Percentiles rank a stretch among this genome's conserved stretches.
Evolutionary conservation across 306 rosid genomes (phyloP).

Genomic region (Citrullus colocynthis): DNA sequence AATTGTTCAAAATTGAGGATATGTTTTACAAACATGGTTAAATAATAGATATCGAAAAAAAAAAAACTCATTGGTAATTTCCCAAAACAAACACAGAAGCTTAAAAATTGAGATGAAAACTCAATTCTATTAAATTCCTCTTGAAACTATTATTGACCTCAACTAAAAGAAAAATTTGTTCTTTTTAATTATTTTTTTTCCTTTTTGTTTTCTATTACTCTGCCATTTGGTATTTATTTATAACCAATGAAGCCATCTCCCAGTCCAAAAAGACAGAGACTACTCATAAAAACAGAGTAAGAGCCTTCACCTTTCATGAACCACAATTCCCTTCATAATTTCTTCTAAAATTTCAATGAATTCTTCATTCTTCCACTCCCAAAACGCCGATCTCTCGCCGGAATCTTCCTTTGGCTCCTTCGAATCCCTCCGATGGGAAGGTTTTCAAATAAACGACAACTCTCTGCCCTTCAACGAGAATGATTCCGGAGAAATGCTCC

Average conservation of each 20-base stretch:
- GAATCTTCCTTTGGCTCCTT: constrained; percentile 9
- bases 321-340: background rate
- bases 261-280: background rate
- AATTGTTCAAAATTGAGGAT: too few species aligned
- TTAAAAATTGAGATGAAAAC: too few species aligned
- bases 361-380: constrained; percentile 13
- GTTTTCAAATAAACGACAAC: background rate
- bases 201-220: background rate
- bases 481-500: constrained; percentile 55
- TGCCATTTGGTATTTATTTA: background rate
- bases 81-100: too few species aligned
- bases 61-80: too few species aligned
- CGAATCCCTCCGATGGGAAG: constrained; percentile 9
- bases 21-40: too few species aligned
- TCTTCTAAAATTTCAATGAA: background rate
- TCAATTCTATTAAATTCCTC: background rate
- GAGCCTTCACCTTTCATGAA: background rate
- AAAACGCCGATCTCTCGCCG: constrained; percentile 10
- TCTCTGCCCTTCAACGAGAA: constrained; percentile 47
- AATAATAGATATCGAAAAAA: too few species aligned
- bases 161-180: background rate
- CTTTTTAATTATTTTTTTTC: background rate
- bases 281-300: background rate
- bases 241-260: background rate
- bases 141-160: background rate